These are phyloP conservation scores for Mortierella sp. DNA, from an alignment of 371 early-diverging fungal species.

Conservation along the genomic window DNA sequence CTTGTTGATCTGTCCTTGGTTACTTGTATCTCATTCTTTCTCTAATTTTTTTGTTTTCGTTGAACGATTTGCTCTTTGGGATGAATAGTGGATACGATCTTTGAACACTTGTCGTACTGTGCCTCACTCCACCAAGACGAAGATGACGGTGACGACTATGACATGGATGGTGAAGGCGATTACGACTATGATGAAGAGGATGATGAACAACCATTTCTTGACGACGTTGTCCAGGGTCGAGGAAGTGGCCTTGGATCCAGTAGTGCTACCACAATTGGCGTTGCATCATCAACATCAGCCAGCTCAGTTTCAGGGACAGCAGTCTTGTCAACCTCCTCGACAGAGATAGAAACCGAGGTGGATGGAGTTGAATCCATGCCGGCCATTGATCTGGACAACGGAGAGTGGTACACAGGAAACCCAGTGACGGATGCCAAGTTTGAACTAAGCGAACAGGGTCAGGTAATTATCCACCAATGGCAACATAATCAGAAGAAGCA, in stretches of 20 bases:
- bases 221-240: conserved; percentile 45
- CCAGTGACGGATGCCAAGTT: conserved; percentile 43
- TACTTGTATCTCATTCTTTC: neutral
- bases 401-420: conserved; percentile 51
- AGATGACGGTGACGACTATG: conserved; percentile 49
- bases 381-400: conserved; percentile 45
- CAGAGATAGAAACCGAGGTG: neutral
- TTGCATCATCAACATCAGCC: conserved; percentile 11
- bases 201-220: conserved; percentile 52
- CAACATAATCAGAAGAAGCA: conserved; percentile 16
- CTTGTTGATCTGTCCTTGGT: no score
- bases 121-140: conserved; percentile 80
- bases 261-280: conserved; percentile 34
- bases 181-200: conserved; percentile 57
- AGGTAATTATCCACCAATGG: conserved; percentile 49
- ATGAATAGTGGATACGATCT: conserved; percentile 82
- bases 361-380: conserved; percentile 19
- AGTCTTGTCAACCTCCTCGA: conserved; percentile 7
- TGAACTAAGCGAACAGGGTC: conserved; percentile 47
- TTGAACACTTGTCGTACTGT: conserved; percentile 78
- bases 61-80: no score
- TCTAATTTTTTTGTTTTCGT: conserved; percentile 1
- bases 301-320: no score
- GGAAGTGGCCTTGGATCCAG: conserved; percentile 29
- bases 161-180: conserved; percentile 32